Base-by-base conservation (phyloP, 2,329 filamentous ascomycete species). In the Cercospora sp. region DNA sequence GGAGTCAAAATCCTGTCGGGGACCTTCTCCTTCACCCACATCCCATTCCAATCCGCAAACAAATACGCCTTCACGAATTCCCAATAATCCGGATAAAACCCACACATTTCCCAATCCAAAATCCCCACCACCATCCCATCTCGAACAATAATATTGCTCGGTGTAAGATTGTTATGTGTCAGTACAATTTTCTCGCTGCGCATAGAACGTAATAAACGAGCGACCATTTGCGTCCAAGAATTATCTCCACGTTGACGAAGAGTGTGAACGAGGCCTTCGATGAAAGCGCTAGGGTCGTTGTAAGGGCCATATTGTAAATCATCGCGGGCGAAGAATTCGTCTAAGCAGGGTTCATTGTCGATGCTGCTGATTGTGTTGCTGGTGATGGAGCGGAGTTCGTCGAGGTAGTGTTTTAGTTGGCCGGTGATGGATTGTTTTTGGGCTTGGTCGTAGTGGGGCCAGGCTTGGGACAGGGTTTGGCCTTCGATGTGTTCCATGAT, bases 131-230 rank as follows among this genome's bases (percentile, higher is more conserved):
- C 62, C 23, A 58, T 65, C 9, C 69, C 65, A 33, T 69, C 65
- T 12, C 61, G 62, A 7, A 71, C 67, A 5, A 74, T 63, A 48
- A 74, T 73, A 40, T 74, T 74, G 5, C 64, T 61, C 10, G 64
- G 65, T 5, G 51, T 53, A 13, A 74, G 63, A 59, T 74, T 70
- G 7, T 66, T 64, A 36, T 73, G 71, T 3, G 69, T 74, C 26
- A 73, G 65, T 10, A 62, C 42, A 48, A 69, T 69, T 8, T 66
- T 20, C 20, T 70, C 59, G 5, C 62, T 45, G 2, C 53, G 33
- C 40, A 64, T 60, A 3, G 65, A 67, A 33, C 53, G 60, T 6
- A 60, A 3, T n/a, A 61, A 42, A 2, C 62, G 55, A 16, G 66
- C 53, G 18, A 65, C 55, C 62, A 68, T 68, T 26, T 33, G n/a